Percentiles rank a stretch among this genome's conserved stretches.
These are phyloP conservation scores for Cydonia oblonga DNA, from an alignment of 331 rosid genomes.

Conservation along the genomic window DNA sequence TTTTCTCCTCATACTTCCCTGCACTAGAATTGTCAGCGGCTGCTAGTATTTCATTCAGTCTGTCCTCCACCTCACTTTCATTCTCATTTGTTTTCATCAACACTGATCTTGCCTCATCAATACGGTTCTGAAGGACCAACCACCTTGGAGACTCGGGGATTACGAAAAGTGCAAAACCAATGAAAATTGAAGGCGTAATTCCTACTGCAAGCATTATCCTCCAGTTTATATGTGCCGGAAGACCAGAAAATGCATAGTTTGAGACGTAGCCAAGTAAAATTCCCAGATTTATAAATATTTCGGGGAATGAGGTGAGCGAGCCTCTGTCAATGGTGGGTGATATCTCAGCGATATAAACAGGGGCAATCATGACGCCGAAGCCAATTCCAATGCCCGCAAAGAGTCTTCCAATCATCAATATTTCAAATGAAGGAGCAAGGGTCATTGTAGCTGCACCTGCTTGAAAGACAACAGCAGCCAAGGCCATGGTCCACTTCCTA, in stretches of 20 bases:
- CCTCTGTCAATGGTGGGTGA: constrained; percentile 77
- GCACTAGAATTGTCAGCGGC: constrained; percentile 52
- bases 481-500: constrained; percentile 90
- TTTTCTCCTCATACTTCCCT: constrained; percentile 35
- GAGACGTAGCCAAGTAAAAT: constrained; percentile 84
- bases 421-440: constrained; percentile 60
- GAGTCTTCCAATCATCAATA: constrained; percentile 57
- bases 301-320: constrained; percentile 76
- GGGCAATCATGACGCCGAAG: constrained; percentile 80
- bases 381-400: constrained; percentile 86
- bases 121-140: constrained; percentile 64
- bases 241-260: constrained; percentile 65
- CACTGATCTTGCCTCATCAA: constrained; percentile 72
- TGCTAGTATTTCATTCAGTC: constrained; percentile 58
- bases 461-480: constrained; percentile 77
- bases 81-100: constrained; percentile 55
- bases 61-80: constrained; percentile 66
- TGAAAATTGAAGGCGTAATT: constrained; percentile 63
- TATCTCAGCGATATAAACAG: constrained; percentile 83
- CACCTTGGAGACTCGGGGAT: constrained; percentile 90
- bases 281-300: constrained; percentile 76
- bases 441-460: constrained; percentile 70
- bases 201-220: constrained; percentile 90
- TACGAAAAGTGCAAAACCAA: constrained; percentile 63
- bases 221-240: constrained; percentile 61